Conservation (phyloP, 441 rosid species). For the Pelargonium australe region DNA sequence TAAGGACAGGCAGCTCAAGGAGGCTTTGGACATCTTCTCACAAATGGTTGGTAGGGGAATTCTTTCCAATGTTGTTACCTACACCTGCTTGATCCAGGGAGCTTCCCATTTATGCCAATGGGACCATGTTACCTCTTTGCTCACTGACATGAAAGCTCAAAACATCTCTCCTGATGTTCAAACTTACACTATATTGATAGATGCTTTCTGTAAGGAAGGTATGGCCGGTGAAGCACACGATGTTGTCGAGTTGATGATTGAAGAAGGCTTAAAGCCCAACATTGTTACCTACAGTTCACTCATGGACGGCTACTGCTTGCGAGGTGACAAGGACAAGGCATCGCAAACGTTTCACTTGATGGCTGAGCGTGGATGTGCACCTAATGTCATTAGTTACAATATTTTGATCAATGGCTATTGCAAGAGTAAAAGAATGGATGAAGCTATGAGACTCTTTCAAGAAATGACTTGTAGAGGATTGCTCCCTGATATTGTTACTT, state of each 20-base stretch:
- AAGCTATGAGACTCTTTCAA: not conserved
- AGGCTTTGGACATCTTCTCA: constrained; percentile 20
- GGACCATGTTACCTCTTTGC: not conserved
- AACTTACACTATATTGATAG: constrained; percentile 17
- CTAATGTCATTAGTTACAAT: not conserved
- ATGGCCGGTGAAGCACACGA: constrained; percentile 22
- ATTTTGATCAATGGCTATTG: not conserved
- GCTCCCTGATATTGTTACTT: constrained; percentile 1
- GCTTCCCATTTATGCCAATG: constrained; percentile 18
- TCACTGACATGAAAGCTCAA: not conserved
- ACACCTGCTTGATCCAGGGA: constrained; percentile 28
- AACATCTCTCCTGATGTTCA: not conserved
- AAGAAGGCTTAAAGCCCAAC: constrained; percentile 21
- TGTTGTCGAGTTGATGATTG: constrained; percentile 25
- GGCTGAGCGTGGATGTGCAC: not conserved
- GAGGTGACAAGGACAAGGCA: not conserved
- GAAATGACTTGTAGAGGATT: not conserved
- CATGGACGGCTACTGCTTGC: not conserved
- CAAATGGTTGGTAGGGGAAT: constrained; percentile 22
- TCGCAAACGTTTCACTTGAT: not conserved
- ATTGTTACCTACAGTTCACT: constrained; percentile 17
- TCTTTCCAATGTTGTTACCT: constrained; percentile 20
- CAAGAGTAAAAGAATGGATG: not conserved
- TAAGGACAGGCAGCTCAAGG: constrained; percentile 15
- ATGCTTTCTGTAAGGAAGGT: constrained; percentile 26